Conservation (phyloP, 106 monocot genomes). For the Allium cepa region DNA sequence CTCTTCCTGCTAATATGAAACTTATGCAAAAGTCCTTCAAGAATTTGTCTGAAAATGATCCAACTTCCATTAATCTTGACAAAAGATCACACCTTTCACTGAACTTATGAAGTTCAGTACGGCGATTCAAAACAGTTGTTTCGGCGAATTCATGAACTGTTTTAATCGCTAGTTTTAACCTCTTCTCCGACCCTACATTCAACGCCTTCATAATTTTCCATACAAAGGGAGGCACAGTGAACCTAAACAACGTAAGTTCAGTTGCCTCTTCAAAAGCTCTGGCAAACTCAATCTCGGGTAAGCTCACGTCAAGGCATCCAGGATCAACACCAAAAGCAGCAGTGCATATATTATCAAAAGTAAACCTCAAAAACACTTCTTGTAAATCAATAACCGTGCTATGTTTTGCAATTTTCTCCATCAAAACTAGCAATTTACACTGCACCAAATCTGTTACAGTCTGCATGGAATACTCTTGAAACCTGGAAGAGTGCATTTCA, state of each 20-base stretch:
- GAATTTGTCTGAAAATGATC: slow-evolving; percentile 46
- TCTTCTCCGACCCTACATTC: slow-evolving; percentile 48
- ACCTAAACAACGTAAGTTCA: slow-evolving; percentile 55
- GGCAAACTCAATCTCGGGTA: slow-evolving; percentile 64
- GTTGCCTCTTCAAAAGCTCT: slow-evolving; percentile 78
- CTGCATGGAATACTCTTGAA: slow-evolving; percentile 30
- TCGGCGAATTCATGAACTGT: slow-evolving; percentile 70
- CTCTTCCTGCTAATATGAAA: slow-evolving; percentile 84
- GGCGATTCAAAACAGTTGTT: slow-evolving; percentile 43
- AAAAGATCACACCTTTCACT: slow-evolving; percentile 48
- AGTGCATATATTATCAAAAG: slow-evolving; percentile 82
- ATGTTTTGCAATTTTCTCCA: slow-evolving; percentile 8
- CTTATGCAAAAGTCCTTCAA: slow-evolving; percentile 94
- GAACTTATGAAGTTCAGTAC: slow-evolving; percentile 22
- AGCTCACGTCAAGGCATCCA: slow-evolving; percentile 51
- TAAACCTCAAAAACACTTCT: slow-evolving; percentile 78
- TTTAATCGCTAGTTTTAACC: slow-evolving; percentile 33
- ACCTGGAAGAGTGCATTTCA: slow-evolving; percentile 80
- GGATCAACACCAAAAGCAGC: slow-evolving; percentile 81
- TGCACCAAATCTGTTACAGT: slow-evolving; percentile 43
- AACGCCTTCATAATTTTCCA: slow-evolving; percentile 69
- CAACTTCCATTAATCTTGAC: slow-evolving; percentile 42
- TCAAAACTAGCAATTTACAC: slow-evolving; percentile 35
- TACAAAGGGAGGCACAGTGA: slow-evolving; percentile 70
- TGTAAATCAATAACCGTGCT: slow-evolving; percentile 36